Base-by-base conservation (phyloP, 768 basidiomycete species). In the Lenzites betulinus region DNA sequence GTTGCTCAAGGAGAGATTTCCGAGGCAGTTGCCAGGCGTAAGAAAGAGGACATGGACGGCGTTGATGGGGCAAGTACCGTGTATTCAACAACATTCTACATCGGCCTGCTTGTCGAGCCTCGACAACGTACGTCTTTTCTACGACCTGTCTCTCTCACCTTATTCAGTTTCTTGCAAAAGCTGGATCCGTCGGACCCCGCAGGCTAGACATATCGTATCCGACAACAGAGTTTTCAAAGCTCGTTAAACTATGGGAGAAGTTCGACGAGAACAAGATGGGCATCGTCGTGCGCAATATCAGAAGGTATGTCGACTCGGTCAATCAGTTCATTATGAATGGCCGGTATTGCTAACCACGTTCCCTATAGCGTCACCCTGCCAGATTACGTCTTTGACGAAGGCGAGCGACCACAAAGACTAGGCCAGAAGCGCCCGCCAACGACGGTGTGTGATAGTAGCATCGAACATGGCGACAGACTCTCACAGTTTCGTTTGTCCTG, bases 171-270 rank as follows among this genome's bases (percentile, higher is more conserved):
- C 5, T 46, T 12, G 62, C 49, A 52, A 58, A 79, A 95, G 93
- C 87, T 62, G 90, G 89, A 20, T 78, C 89, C 7, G 75, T 81
- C 61, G 94, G 90, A 26, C 87, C 90, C 53, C 83, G 95, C 64
- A 88, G 84, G 70, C 79, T 99, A 65, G 97, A 99, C 74, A 95
- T 99, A 59, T 95, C 95, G 49, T 98, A 95, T 76, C 97, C 97
- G 4, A 97, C 93, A 4, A 90, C 89, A 26, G 93, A 98, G 69
- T 99, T 98, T 73, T 90, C 88, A 12, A 94, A 95, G 72, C 82
- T 93, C 54, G 93, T 95, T 69, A 95, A 95, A 74, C 77, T 85
- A 78, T 98, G 97, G 95, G 96, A 98, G 70, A 89, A 91, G 71
- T 98, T 89, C 66, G 92, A 98, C 60, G 90, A 93, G 66, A 79